phyloP scores from a whole-genome alignment of 148 eudicot genomes.

The Silene uniflora region DNA sequence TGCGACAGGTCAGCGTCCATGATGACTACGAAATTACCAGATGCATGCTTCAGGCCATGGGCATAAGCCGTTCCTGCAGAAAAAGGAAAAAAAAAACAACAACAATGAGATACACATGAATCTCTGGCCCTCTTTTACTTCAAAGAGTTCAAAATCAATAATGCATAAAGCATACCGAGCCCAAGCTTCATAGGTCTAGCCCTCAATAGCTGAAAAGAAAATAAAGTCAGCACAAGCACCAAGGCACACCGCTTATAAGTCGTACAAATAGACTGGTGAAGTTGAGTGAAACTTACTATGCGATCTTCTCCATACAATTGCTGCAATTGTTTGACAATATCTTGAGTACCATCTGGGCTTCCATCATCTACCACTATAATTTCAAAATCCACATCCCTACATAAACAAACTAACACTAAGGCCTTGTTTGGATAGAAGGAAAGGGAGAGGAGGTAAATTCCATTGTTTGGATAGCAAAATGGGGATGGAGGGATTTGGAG shows the following conservation, averaged over 20 bases:
- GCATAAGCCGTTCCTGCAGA: slow-evolving; percentile 77
- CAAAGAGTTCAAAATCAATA: slow-evolving; percentile 17
- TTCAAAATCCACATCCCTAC: slow-evolving; percentile 86
- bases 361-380: slow-evolving; percentile 95
- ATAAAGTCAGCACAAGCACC: background rate
- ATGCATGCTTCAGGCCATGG: slow-evolving; percentile 73
- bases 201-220: slow-evolving; percentile 66
- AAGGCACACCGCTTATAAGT: background rate
- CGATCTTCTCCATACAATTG: slow-evolving; percentile 83
- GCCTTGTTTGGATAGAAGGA: too few relatives aligned
- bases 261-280: background rate
- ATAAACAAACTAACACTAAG: background rate
- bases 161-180: slow-evolving; percentile 48
- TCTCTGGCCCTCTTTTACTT: slow-evolving; percentile 31
- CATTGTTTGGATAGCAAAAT: too few relatives aligned
- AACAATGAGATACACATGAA: slow-evolving; percentile 17
- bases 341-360: slow-evolving; percentile 99
- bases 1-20: slow-evolving; percentile 82
- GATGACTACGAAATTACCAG: slow-evolving; percentile 67
- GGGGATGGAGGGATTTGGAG: too few relatives aligned
- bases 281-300: slow-evolving; percentile 44
- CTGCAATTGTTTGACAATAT: slow-evolving; percentile 84
- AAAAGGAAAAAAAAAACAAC: background rate
- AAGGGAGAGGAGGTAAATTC: too few relatives aligned
- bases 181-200: slow-evolving; percentile 95